A percentile compares a stretch with the other conserved stretches of the same genome.
Conservation (phyloP, 306 rosid species). For the Cicer chorassanicum region DNA sequence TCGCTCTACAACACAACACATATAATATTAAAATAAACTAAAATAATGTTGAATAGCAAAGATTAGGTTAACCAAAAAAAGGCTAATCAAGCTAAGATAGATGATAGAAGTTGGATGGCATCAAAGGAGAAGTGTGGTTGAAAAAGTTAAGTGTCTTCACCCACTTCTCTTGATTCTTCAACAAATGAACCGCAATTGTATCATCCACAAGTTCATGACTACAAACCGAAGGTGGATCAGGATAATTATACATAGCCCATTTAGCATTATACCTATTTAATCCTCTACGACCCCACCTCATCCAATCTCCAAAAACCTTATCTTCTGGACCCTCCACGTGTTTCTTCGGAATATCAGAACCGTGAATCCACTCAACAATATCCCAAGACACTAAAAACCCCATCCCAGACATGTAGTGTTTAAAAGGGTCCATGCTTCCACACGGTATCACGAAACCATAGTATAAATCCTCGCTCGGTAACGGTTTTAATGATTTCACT, state of each 20-base stretch:
- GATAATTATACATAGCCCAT: conserved; percentile 93
- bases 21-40: background rate
- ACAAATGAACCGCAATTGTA: conserved; percentile 89
- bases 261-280: conserved; percentile 84
- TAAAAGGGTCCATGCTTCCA: conserved; percentile 89
- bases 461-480: conserved; percentile 79
- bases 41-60: conserved; percentile 15
- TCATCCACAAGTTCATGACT: conserved; percentile 82
- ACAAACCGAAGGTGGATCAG: conserved; percentile 77
- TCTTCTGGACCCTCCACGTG: conserved; percentile 87
- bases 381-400: conserved; percentile 93
- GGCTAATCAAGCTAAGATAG: conserved; percentile 49
- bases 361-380: conserved; percentile 80
- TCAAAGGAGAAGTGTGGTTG: conserved; percentile 66
- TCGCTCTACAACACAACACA: no score
- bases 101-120: conserved; percentile 79
- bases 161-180: conserved; percentile 93
- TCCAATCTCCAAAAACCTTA: conserved; percentile 82
- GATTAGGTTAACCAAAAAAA: background rate
- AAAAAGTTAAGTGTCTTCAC: conserved; percentile 67
- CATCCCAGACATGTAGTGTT: conserved; percentile 96
- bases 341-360: conserved; percentile 76
- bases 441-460: conserved; percentile 96
- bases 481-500: conserved; percentile 63
- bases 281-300: conserved; percentile 60